A percentile compares a stretch with the other conserved stretches of the same genome.
Conservation (phyloP, 108 stramenopile species). For the Skeletonema grethae region DNA sequence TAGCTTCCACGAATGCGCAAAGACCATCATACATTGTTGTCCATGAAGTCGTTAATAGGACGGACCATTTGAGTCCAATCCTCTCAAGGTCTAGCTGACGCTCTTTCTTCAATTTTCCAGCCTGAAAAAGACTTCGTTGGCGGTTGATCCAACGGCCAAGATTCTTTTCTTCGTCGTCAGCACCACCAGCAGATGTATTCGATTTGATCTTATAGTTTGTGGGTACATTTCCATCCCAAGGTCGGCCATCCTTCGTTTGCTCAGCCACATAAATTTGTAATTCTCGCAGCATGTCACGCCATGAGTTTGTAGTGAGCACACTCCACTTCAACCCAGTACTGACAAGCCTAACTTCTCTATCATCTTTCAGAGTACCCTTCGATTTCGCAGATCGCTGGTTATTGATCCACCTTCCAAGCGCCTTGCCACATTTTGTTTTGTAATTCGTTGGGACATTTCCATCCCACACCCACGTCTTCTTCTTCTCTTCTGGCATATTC, state of each 20-base stretch:
- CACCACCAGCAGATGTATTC: conserved; percentile 34
- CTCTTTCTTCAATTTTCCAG: conserved; percentile 80
- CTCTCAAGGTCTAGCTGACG: conserved; percentile 73
- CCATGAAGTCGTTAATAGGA: conserved; percentile 84
- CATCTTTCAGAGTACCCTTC: conserved; percentile 79
- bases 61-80: conserved; percentile 87
- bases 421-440: conserved; percentile 78
- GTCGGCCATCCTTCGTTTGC: conserved; percentile 52
- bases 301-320: conserved; percentile 86
- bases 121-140: conserved; percentile 84
- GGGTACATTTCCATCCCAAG: conserved; percentile 81
- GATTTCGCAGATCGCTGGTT: conserved; percentile 86
- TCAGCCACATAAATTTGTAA: conserved; percentile 77
- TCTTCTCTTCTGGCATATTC: conserved; percentile 61
- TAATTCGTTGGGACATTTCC: conserved; percentile 71
- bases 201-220: conserved; percentile 80
- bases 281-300: conserved; percentile 86
- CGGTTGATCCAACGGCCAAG: conserved; percentile 90
- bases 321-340: conserved; percentile 90
- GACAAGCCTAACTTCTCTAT: conserved; percentile 74
- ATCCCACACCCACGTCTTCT: conserved; percentile 80
- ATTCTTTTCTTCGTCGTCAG: conserved; percentile 72
- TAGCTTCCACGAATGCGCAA: conserved; percentile 59
- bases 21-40: conserved; percentile 81
- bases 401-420: conserved; percentile 87